These are phyloP conservation scores for Lactuca sativa DNA, from an alignment of 129 eudicot species.

Conservation along the genomic window DNA sequence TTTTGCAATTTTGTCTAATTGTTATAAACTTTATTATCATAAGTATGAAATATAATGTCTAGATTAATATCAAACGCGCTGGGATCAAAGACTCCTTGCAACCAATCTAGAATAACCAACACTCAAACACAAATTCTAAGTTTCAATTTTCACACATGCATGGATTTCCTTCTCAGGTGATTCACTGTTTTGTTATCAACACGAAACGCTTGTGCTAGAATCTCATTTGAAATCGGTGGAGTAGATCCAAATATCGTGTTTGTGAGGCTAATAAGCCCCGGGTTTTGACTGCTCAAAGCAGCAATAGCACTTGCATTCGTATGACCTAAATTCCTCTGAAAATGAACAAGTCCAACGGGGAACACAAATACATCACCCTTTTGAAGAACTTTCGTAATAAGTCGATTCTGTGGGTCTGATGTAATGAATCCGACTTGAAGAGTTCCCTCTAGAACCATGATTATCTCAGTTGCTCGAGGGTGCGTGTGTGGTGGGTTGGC, in stretches of 20 bases:
- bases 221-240: slow-evolving; percentile 32
- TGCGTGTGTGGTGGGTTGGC: slow-evolving; percentile 51
- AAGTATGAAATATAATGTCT: neutral
- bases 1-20: neutral
- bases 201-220: slow-evolving; percentile 39
- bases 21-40: slow-evolving; percentile 7
- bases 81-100: neutral
- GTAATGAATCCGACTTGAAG: slow-evolving; percentile 52
- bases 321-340: slow-evolving; percentile 41
- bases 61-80: neutral
- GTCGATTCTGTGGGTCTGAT: slow-evolving; percentile 48
- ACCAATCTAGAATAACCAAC: slow-evolving; percentile 15
- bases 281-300: slow-evolving; percentile 48
- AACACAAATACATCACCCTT: slow-evolving; percentile 52
- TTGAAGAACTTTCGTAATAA: slow-evolving; percentile 43
- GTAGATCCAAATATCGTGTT: slow-evolving; percentile 41
- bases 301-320: slow-evolving; percentile 41
- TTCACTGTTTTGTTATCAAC: slow-evolving; percentile 32
- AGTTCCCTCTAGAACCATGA: slow-evolving; percentile 44
- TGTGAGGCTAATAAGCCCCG: slow-evolving; percentile 42
- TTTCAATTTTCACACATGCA: slow-evolving; percentile 10
- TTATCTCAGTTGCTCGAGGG: slow-evolving; percentile 52
- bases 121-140: neutral
- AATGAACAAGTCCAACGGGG: slow-evolving; percentile 51
- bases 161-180: slow-evolving; percentile 15